Percentiles rank a stretch among this genome's conserved stretches.
Conservation (phyloP, 2,329 filamentous ascomycete species). For the Nothophoma quercina region DNA sequence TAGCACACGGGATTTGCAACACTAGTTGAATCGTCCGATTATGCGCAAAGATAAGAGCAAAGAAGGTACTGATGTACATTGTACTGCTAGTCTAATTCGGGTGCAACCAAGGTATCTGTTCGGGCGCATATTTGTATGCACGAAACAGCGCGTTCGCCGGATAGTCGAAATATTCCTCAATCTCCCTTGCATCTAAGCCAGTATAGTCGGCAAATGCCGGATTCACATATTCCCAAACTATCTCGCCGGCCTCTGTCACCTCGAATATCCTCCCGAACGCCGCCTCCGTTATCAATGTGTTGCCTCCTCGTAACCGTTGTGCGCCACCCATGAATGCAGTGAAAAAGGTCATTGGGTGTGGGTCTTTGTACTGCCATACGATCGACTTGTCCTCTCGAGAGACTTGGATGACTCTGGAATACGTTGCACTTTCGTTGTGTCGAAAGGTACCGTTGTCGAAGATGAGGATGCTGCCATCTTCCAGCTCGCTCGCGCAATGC, state of each 20-base stretch:
- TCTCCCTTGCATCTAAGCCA: constrained; percentile 42
- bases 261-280: not conserved
- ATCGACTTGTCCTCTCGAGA: not conserved
- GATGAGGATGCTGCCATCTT: not conserved
- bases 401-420: not conserved
- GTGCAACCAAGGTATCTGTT: not conserved
- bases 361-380: not conserved
- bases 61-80: too few relatives aligned
- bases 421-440: not conserved
- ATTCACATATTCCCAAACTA: constrained; percentile 57
- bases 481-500: too few relatives aligned
- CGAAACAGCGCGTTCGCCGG: not conserved
- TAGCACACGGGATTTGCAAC: not conserved
- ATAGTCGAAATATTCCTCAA: constrained; percentile 35
- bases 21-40: too few relatives aligned
- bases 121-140: not conserved
- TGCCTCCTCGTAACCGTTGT: not conserved
- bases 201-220: constrained; percentile 52
- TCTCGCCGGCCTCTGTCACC: constrained; percentile 39
- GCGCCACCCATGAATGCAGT: not conserved
- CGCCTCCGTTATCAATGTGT: not conserved
- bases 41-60: too few relatives aligned
- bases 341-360: not conserved
- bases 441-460: not conserved
- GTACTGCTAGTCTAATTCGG: not conserved